A percentile compares a stretch with the other conserved stretches of the same genome.
Conservation (phyloP, 352 stramenopile genomes). For the Pseudoperonospora humuli region DNA sequence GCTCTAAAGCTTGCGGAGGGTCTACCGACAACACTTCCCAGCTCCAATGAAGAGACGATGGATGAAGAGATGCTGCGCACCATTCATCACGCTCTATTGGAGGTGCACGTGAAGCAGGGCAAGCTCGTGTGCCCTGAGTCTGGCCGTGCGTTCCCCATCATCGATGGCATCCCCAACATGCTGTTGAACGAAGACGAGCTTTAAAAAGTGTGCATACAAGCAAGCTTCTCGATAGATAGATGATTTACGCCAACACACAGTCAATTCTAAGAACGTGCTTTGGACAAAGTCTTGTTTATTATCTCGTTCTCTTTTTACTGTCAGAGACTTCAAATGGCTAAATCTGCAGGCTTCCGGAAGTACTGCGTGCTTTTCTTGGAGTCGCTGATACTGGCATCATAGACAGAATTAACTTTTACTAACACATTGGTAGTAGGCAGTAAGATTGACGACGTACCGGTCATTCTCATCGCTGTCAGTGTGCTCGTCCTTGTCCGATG, state of each 20-base stretch:
- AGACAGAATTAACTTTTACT: not conserved
- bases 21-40: constrained; percentile 45
- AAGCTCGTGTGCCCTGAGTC: constrained; percentile 95
- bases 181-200: constrained; percentile 88
- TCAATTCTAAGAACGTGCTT: constrained; percentile 1
- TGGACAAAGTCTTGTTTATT: not conserved
- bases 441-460: constrained; percentile 9
- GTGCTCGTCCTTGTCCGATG: constrained; percentile 23
- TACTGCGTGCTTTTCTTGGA: constrained; percentile 24
- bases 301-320: constrained; percentile 1
- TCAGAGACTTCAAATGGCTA: constrained; percentile 42
- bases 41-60: constrained; percentile 24
- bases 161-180: constrained; percentile 98
- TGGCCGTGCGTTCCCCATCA: constrained; percentile 92
- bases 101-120: constrained; percentile 95
- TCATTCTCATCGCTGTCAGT: constrained; percentile 28
- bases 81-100: constrained; percentile 87
- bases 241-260: constrained; percentile 24
- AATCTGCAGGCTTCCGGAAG: constrained; percentile 53
- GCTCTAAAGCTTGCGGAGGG: constrained; percentile 62
- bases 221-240: constrained; percentile 24
- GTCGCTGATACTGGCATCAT: constrained; percentile 23
- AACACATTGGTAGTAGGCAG: not conserved
- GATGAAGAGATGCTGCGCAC: constrained; percentile 76
- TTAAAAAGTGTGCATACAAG: constrained; percentile 20